Evolutionary conservation across 345 rosid genomes (phyloP).

Genomic region (Aquilaria sinensis): DNA sequence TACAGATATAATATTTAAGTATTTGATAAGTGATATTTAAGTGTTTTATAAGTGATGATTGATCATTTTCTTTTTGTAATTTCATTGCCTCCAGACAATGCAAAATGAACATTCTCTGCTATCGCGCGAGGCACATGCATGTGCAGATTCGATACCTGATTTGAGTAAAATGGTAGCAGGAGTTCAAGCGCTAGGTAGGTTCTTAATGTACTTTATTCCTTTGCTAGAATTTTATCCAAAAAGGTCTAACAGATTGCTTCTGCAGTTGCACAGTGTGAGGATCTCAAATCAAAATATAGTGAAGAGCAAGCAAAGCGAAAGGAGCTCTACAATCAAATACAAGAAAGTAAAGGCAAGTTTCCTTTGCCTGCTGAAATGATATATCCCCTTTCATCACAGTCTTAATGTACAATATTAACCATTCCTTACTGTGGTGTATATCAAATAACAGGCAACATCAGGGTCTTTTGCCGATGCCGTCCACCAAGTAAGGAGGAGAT

Average conservation of each 20-base stretch:
- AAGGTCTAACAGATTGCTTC: slow-evolving; percentile 17
- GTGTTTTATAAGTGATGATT: neutral
- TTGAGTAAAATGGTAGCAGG: slow-evolving; percentile 76
- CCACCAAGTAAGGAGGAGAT: slow-evolving; percentile 72
- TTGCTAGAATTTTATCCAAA: slow-evolving; percentile 2
- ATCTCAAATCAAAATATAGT: slow-evolving; percentile 66
- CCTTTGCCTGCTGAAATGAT: slow-evolving; percentile 4
- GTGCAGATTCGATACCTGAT: slow-evolving; percentile 73
- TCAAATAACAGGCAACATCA: slow-evolving; percentile 69
- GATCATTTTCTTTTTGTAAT: slow-evolving; percentile 1
- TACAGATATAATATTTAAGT: slow-evolving; percentile 1
- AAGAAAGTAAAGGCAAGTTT: slow-evolving; percentile 66
- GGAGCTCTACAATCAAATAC: slow-evolving; percentile 85
- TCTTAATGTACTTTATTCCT: slow-evolving; percentile 7
- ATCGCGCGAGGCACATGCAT: slow-evolving; percentile 73
- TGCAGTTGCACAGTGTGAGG: slow-evolving; percentile 90
- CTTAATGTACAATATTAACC: neutral
- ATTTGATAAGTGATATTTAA: neutral
- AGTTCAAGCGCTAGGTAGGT: slow-evolving; percentile 85
- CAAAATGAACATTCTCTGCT: slow-evolving; percentile 77
- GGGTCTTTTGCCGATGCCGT: slow-evolving; percentile 96
- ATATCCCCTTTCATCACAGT: slow-evolving; percentile 6
- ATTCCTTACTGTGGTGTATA: neutral
- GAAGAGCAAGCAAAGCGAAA: slow-evolving; percentile 89
- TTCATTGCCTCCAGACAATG: slow-evolving; percentile 47